These are phyloP conservation scores for Hemisphaericaspora subhashii DNA, from an alignment of 1,139 yeast genomes.

Conservation along the genomic window DNA sequence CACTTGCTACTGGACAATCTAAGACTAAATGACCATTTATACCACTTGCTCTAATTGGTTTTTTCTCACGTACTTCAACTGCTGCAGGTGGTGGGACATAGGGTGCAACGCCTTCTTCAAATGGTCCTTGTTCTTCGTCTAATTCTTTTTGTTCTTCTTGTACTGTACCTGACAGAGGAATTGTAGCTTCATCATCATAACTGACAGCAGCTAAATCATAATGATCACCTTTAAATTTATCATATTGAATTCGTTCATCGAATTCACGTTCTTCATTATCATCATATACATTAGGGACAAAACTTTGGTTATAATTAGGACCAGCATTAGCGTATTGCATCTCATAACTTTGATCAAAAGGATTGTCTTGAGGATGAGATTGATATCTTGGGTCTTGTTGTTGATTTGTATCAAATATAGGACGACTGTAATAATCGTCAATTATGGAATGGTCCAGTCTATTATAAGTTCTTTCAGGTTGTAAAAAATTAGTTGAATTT, in stretches of 20 bases:
- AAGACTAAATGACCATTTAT: conserved; percentile 50
- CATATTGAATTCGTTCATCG: conserved; percentile 38
- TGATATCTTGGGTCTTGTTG: conserved; percentile 18
- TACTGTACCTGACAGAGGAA: neutral
- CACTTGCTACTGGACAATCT: conserved; percentile 53
- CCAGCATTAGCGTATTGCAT: conserved; percentile 28
- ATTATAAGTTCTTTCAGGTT: conserved; percentile 30
- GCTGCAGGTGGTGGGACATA: too few species aligned
- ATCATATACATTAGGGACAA: conserved; percentile 49
- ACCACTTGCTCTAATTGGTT: conserved; percentile 2
- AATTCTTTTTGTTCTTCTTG: neutral
- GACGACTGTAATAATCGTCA: conserved; percentile 26
- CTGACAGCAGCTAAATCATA: conserved; percentile 33
- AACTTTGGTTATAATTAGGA: conserved; percentile 35
- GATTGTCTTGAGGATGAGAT: conserved; percentile 15
- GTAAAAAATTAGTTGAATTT: conserved; percentile 32
- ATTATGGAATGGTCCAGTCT: conserved; percentile 12
- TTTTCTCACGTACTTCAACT: conserved; percentile 1
- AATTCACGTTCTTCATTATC: conserved; percentile 40
- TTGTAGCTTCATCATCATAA: too few species aligned
- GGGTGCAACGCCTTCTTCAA: too few species aligned
- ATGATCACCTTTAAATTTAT: conserved; percentile 42
- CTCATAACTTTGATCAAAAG: conserved; percentile 25
- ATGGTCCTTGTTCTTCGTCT: neutral
- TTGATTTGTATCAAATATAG: conserved; percentile 23